Conservation (phyloP, 768 basidiomycete species). For the Kwoniella heveanensis region DNA sequence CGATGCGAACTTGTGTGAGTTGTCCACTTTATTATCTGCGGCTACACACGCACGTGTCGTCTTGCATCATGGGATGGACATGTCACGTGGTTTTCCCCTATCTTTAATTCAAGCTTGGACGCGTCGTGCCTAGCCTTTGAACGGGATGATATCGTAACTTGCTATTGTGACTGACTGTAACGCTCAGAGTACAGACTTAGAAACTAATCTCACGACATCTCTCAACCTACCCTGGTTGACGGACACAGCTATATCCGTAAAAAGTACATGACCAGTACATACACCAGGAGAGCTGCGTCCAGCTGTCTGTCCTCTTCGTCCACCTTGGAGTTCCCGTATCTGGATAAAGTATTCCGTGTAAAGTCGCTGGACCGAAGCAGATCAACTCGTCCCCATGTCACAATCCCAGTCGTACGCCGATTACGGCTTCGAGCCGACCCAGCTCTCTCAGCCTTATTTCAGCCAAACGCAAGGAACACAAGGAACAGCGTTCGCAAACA, state of each 20-base stretch:
- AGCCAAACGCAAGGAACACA: slow-evolving; percentile 48
- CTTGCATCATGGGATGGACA: too few relatives aligned
- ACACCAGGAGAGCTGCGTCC: too few relatives aligned
- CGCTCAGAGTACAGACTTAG: neutral
- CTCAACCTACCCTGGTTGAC: neutral
- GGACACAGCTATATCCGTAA: too few relatives aligned
- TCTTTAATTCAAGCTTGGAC: slow-evolving; percentile 2
- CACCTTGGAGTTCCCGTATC: too few relatives aligned
- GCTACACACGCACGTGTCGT: too few relatives aligned
- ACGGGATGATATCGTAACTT: too few relatives aligned
- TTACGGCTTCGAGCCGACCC: slow-evolving; percentile 45
- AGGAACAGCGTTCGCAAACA: slow-evolving; percentile 33
- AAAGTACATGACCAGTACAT: too few relatives aligned
- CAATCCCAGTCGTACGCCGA: slow-evolving; percentile 35
- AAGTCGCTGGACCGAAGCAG: too few relatives aligned
- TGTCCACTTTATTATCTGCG: too few relatives aligned
- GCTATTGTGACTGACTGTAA: neutral
- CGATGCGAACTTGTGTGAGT: too few relatives aligned
- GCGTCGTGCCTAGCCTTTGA: slow-evolving; percentile 24
- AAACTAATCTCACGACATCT: neutral
- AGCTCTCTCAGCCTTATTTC: slow-evolving; percentile 46
- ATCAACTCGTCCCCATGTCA: slow-evolving; percentile 21
- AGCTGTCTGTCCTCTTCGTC: too few relatives aligned
- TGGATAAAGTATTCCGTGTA: too few relatives aligned
- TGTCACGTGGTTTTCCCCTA: neutral